These are phyloP conservation scores for Pseudogymnoascus sp. DNA, from an alignment of 2,329 filamentous ascomycete genomes.

Conservation along the genomic window DNA sequence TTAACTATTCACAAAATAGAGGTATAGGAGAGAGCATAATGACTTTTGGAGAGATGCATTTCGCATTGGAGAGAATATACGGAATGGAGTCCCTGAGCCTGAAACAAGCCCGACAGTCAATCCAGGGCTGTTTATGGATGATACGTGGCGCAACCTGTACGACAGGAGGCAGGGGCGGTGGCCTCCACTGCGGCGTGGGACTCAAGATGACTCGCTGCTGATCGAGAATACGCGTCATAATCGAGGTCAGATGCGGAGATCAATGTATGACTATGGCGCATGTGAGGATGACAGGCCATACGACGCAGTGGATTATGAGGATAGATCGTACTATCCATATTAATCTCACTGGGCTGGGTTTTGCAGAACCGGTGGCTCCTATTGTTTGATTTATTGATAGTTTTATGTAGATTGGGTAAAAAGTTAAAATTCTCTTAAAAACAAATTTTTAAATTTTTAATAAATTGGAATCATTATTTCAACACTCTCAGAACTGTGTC, in stretches of 20 bases:
- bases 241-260: background rate
- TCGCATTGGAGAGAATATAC: slow-evolving; percentile 15
- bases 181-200: background rate
- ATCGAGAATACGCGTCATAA: background rate
- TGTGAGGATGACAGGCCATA: background rate
- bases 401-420: background rate
- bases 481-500: background rate
- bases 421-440: background rate
- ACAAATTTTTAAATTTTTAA: background rate
- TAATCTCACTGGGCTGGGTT: background rate
- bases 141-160: background rate
- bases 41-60: slow-evolving; percentile 25
- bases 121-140: background rate
- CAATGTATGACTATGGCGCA: background rate
- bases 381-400: background rate
- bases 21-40: slow-evolving; percentile 21
- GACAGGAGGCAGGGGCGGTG: background rate
- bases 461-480: background rate
- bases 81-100: background rate
- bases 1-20: slow-evolving; percentile 13
- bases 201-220: background rate
- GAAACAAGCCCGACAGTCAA: background rate
- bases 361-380: background rate
- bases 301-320: background rate
- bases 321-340: background rate